These are phyloP conservation scores for Colletotrichum godetiae DNA, from an alignment of 2,329 filamentous ascomycete species.

Conservation along the genomic window DNA sequence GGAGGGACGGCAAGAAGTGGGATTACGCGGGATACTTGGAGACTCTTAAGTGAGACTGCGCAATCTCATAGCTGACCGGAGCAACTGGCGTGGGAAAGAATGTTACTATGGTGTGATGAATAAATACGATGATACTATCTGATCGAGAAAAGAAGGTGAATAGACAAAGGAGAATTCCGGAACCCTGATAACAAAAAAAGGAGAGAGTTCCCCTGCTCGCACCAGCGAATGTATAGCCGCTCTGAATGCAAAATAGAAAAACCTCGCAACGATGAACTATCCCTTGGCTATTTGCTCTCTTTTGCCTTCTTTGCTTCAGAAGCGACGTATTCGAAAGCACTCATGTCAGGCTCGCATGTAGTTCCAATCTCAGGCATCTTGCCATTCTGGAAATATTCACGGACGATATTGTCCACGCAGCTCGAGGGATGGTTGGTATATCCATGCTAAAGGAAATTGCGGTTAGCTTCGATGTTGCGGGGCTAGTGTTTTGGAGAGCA, in stretches of 20 bases:
- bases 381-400: not conserved
- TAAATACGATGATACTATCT: not conserved
- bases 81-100: not conserved
- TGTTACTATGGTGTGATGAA: not conserved
- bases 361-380: not conserved
- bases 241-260: not conserved
- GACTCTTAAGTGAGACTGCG: not conserved
- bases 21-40: conserved; percentile 16
- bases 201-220: not conserved
- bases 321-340: not conserved
- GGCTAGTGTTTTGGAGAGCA: not conserved
- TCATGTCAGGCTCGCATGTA: not conserved
- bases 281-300: not conserved
- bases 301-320: not conserved
- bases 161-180: not conserved
- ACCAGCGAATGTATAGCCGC: not conserved
- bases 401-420: not conserved
- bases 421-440: not conserved
- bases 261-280: not conserved
- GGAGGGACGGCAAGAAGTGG: conserved; percentile 28
- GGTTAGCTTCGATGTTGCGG: not conserved
- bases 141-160: not conserved
- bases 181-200: not conserved
- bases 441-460: not conserved
- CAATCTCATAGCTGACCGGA: not conserved